Conservation (phyloP, 345 rosid genomes). For the Brassica carinata region DNA sequence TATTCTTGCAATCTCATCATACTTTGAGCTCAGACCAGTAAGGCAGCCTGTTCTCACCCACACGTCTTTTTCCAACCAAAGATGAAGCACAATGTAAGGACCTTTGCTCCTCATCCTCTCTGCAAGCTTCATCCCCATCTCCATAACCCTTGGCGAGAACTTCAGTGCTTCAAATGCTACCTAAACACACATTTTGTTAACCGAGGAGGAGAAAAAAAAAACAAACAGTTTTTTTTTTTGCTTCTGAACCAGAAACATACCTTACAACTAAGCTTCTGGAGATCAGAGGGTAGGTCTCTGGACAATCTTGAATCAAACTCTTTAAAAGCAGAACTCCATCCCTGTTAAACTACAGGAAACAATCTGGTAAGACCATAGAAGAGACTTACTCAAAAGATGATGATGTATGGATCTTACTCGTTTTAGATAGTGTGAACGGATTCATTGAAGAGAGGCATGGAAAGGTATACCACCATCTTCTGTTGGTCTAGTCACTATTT, state of each 20-base stretch:
- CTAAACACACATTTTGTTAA: conserved; percentile 41
- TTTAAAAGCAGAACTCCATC: conserved; percentile 88
- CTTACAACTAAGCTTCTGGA: conserved; percentile 96
- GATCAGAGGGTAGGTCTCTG: conserved; percentile 87
- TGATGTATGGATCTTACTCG: conserved; percentile 44
- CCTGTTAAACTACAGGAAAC: conserved; percentile 63
- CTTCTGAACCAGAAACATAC: conserved; percentile 47
- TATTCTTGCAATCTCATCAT: conserved; percentile 63
- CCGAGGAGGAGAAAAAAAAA: too few relatives aligned
- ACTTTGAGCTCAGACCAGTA: conserved; percentile 70
- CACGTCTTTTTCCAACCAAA: conserved; percentile 89
- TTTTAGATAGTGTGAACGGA: too few relatives aligned
- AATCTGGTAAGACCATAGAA: not conserved
- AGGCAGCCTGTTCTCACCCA: conserved; percentile 98
- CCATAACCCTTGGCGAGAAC: too few relatives aligned
- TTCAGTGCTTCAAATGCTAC: conserved; percentile 84
- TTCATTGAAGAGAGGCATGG: conserved; percentile 88
- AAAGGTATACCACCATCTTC: conserved; percentile 78
- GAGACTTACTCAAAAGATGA: not conserved
- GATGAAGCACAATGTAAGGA: conserved; percentile 88
- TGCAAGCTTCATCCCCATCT: conserved; percentile 80
- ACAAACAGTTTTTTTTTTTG: not conserved
- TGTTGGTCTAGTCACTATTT: conserved; percentile 81
- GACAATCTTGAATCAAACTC: conserved; percentile 89
- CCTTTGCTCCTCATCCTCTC: conserved; percentile 82